Percentiles rank a stretch among this genome's conserved stretches.
Conservation (phyloP, 208 protist genomes). For the Herpetomonas samuelpessoai region DNA sequence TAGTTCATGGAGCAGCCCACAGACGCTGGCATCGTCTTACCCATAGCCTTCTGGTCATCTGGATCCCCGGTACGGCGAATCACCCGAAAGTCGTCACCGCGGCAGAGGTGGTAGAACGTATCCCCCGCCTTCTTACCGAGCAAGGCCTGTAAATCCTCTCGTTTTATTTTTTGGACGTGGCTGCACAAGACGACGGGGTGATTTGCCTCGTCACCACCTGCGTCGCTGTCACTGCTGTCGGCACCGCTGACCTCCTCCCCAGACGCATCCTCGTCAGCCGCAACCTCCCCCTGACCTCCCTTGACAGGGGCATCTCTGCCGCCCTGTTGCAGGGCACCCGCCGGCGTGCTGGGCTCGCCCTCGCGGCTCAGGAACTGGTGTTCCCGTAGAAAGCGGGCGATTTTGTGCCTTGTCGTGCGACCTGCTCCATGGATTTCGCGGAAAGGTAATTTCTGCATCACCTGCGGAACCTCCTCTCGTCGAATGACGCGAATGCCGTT, state of each 20-base stretch:
- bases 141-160: slow-evolving; percentile 42
- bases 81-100: slow-evolving; percentile 68
- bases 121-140: slow-evolving; percentile 69
- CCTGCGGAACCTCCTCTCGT: slow-evolving; percentile 31
- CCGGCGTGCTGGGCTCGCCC: not conserved
- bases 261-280: not conserved
- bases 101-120: slow-evolving; percentile 65
- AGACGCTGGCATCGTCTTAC: slow-evolving; percentile 50
- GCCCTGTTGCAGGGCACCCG: not conserved
- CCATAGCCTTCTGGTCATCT: slow-evolving; percentile 49
- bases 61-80: slow-evolving; percentile 77
- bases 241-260: slow-evolving; percentile 2
- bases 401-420: slow-evolving; percentile 48
- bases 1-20: slow-evolving; percentile 90
- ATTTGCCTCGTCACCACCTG: not conserved
- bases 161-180: slow-evolving; percentile 56
- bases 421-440: slow-evolving; percentile 70
- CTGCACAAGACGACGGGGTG: slow-evolving; percentile 34
- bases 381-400: slow-evolving; percentile 35
- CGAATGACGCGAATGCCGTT: slow-evolving; percentile 53
- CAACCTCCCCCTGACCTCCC: not conserved
- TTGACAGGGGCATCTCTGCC: not conserved
- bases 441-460: slow-evolving; percentile 56
- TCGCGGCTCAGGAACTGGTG: slow-evolving; percentile 4
- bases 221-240: slow-evolving; percentile 12